Percentiles rank a stretch among this genome's conserved stretches.
These are phyloP conservation scores for Macrolepiota fuliginosa DNA, from an alignment of 768 basidiomycete genomes.

Conservation along the genomic window DNA sequence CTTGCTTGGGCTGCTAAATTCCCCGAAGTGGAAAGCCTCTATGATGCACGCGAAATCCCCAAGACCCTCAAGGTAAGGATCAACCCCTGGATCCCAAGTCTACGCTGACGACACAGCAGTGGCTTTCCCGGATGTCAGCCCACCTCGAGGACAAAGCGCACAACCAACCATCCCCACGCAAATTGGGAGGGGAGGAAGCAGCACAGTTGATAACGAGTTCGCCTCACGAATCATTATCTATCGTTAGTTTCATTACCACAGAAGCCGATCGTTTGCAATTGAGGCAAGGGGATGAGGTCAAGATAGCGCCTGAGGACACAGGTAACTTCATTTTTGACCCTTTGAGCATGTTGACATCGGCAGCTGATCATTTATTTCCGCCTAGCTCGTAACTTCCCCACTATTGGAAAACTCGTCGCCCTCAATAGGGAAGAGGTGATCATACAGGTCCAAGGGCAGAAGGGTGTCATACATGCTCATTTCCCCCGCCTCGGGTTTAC, in stretches of 20 bases:
- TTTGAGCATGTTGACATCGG: not conserved
- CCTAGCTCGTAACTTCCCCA: constrained; percentile 38
- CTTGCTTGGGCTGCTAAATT: constrained; percentile 42
- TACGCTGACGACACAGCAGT: constrained; percentile 29
- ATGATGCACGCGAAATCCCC: constrained; percentile 37
- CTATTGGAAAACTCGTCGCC: constrained; percentile 47
- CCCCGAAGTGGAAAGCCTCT: constrained; percentile 31
- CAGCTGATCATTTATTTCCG: not conserved
- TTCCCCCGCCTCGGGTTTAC: constrained; percentile 49
- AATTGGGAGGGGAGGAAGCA: constrained; percentile 39
- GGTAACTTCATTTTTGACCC: constrained; percentile 28
- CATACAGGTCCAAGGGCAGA: constrained; percentile 40
- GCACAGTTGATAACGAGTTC: constrained; percentile 38
- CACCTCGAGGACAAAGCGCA: constrained; percentile 29
- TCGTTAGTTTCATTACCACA: constrained; percentile 42
- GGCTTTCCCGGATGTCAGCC: constrained; percentile 41
- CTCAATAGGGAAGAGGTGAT: constrained; percentile 48
- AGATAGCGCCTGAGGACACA: constrained; percentile 45
- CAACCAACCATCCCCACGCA: constrained; percentile 21
- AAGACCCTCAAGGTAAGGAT: constrained; percentile 33
- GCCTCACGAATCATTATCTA: constrained; percentile 31
- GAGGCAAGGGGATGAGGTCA: constrained; percentile 33
- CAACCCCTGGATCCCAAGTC: not conserved
- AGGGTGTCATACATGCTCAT: constrained; percentile 45
- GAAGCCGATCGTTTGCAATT: constrained; percentile 45